These are phyloP conservation scores for Fusarium pseudoanthophilum DNA, from an alignment of 2,329 filamentous ascomycete genomes.

Conservation along the genomic window DNA sequence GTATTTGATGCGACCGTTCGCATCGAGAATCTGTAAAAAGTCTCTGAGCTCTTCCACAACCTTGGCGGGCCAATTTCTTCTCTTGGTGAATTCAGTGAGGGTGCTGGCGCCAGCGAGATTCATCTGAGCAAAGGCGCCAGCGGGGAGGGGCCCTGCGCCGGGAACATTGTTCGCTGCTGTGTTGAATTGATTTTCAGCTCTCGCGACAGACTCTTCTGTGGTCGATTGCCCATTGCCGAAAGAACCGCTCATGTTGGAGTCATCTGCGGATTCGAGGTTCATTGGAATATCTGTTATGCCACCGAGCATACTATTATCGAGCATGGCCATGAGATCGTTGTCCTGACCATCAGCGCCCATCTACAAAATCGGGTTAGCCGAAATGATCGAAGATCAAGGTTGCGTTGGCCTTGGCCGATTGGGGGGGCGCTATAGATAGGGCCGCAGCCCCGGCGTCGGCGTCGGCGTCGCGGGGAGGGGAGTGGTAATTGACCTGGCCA, in stretches of 20 bases:
- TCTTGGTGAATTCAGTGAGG: constrained; percentile 69
- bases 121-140: constrained; percentile 51
- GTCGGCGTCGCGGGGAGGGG: constrained; percentile 12
- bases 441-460: constrained; percentile 29
- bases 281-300: constrained; percentile 55
- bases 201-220: constrained; percentile 47
- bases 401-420: constrained; percentile 24
- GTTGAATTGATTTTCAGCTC: constrained; percentile 50
- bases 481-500: constrained; percentile 39
- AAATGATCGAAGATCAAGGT: constrained; percentile 26
- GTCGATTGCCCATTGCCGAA: constrained; percentile 37
- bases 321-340: constrained; percentile 56
- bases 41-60: constrained; percentile 92
- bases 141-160: constrained; percentile 56
- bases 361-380: constrained; percentile 39
- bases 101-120: constrained; percentile 54
- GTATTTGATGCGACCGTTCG: constrained; percentile 85
- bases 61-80: constrained; percentile 84
- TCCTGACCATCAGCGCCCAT: constrained; percentile 46
- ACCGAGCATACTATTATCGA: constrained; percentile 56
- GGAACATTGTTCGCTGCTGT: constrained; percentile 52
- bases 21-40: constrained; percentile 86
- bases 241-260: constrained; percentile 36
- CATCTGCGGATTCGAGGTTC: constrained; percentile 54
- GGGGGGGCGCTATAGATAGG: constrained; percentile 15